Conservation (phyloP, 139 green algal genomes). For the Zygnema cylindricum region DNA sequence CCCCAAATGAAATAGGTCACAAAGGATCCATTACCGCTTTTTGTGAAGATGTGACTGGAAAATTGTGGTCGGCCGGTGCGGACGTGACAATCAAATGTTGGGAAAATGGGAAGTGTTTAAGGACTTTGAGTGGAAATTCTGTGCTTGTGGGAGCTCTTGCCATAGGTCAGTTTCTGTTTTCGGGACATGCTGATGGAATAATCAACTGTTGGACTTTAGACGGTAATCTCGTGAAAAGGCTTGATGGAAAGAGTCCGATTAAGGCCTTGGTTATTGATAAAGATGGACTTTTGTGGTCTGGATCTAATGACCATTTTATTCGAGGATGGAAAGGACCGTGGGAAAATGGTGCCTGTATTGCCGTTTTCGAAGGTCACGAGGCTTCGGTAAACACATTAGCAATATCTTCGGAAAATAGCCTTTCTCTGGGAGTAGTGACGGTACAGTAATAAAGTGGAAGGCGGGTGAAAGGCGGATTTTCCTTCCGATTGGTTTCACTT, state of each 20-base stretch:
- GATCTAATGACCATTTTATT: background rate
- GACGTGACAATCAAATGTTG: slow-evolving; percentile 12
- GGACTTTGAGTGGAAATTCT: background rate
- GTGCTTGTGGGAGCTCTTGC: background rate
- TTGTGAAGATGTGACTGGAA: background rate
- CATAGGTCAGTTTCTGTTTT: background rate
- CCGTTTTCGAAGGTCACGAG: background rate
- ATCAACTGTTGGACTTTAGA: background rate
- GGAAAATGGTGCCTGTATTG: background rate
- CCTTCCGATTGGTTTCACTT: too few species aligned
- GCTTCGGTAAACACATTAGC: background rate
- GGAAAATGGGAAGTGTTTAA: background rate
- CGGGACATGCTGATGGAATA: background rate
- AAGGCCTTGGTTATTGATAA: background rate
- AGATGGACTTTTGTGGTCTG: slow-evolving; percentile 6
- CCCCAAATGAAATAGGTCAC: background rate
- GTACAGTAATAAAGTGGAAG: background rate
- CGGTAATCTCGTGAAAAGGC: background rate
- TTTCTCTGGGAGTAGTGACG: background rate
- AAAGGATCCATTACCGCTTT: background rate
- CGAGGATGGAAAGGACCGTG: background rate
- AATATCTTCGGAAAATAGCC: background rate
- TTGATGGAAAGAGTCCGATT: background rate
- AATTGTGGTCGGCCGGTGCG: background rate
- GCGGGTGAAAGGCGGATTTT: too few species aligned